Percentiles rank a stretch among this genome's conserved stretches.
phyloP scores from a whole-genome alignment of 306 rosid species.

The Hippophae rhamnoides region DNA sequence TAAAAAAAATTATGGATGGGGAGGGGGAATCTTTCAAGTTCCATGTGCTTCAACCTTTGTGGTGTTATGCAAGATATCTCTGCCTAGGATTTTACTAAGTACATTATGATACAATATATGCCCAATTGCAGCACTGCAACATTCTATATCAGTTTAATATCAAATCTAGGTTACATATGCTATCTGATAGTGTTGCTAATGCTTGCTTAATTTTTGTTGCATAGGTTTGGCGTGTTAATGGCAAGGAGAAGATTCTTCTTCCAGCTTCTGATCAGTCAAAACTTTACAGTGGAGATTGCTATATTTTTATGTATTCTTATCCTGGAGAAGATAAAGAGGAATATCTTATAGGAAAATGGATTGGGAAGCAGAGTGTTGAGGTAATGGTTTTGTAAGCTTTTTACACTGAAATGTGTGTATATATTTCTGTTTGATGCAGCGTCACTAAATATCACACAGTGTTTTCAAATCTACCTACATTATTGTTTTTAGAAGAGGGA shows the following conservation, averaged over 20 bases:
- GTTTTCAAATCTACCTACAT: too few relatives aligned
- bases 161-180: slow-evolving; percentile 6
- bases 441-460: too few relatives aligned
- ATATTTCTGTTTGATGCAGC: background rate
- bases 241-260: slow-evolving; percentile 66
- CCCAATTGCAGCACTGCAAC: slow-evolving; percentile 3
- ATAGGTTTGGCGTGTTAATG: slow-evolving; percentile 91
- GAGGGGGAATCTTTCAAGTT: too few relatives aligned
- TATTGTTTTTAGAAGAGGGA: too few relatives aligned
- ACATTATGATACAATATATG: background rate
- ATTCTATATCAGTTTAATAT: slow-evolving; percentile 7
- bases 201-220: slow-evolving; percentile 21
- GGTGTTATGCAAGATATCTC: too few relatives aligned
- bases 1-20: too few relatives aligned
- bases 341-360: slow-evolving; percentile 79
- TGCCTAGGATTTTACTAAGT: slow-evolving; percentile 12
- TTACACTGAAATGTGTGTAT: background rate
- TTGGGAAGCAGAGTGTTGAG: slow-evolving; percentile 86
- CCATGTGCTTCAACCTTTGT: too few relatives aligned
- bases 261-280: slow-evolving; percentile 78
- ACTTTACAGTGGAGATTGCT: slow-evolving; percentile 87
- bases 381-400: slow-evolving; percentile 32
- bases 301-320: slow-evolving; percentile 76
- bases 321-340: slow-evolving; percentile 95
- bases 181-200: slow-evolving; percentile 22